Evolutionary conservation across 2,329 filamentous ascomycete species (phyloP).

Genomic region (Epichloe baconii): DNA sequence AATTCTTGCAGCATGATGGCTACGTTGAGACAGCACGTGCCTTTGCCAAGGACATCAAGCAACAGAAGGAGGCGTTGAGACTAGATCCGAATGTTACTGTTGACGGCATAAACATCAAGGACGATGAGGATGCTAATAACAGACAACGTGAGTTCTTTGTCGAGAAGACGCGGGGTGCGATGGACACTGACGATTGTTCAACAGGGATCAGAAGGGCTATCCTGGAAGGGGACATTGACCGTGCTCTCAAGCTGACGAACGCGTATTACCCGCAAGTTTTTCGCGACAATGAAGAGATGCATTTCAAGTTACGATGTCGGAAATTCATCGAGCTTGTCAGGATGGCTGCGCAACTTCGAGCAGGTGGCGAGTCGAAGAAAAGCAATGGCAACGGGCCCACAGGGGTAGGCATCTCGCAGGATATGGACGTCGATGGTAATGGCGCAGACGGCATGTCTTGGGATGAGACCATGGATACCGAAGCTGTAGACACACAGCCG

Average conservation of each 20-base stretch:
- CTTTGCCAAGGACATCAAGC: conserved; percentile 69
- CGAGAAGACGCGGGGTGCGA: not conserved
- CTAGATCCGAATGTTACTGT: conserved; percentile 39
- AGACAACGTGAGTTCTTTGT: conserved; percentile 56
- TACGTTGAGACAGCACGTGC: conserved; percentile 87
- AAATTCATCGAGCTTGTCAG: conserved; percentile 95
- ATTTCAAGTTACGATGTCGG: conserved; percentile 77
- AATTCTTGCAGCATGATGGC: conserved; percentile 88
- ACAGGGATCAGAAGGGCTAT: conserved; percentile 76
- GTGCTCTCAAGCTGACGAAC: conserved; percentile 69
- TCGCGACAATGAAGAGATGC: conserved; percentile 65
- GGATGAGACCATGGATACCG: conserved; percentile 41
- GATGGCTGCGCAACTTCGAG: conserved; percentile 51
- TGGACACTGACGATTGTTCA: conserved; percentile 3
- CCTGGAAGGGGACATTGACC: conserved; percentile 83
- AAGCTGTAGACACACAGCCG: conserved; percentile 19
- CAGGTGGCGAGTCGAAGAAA: conserved; percentile 30
- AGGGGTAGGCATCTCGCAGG: conserved; percentile 25
- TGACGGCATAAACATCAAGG: conserved; percentile 52
- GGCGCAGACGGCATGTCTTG: conserved; percentile 25
- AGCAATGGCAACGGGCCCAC: conserved; percentile 27
- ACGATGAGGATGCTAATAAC: conserved; percentile 77
- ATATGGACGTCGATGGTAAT: conserved; percentile 44
- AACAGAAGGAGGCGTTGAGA: conserved; percentile 58
- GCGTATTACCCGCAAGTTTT: conserved; percentile 71